Evolutionary conservation across 768 basidiomycete species (phyloP), one percentile per base, ranked within the genome.

Genomic region (Megacollybia marginata): DNA sequence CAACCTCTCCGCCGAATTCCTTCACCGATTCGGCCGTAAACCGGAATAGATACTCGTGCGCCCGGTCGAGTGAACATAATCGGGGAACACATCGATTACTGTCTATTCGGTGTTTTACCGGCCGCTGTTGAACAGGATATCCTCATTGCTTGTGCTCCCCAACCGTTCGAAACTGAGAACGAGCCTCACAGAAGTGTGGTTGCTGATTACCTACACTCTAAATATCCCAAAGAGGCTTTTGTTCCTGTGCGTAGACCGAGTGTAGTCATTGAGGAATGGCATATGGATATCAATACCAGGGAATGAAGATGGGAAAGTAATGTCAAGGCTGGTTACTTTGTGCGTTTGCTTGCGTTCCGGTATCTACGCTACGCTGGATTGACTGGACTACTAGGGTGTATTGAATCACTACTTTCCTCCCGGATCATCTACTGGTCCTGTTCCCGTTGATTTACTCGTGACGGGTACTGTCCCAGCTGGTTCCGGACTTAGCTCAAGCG

Each of bases 71-170:
- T 92, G 44, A 91, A 92, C 58, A 51, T 65, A 15, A 62, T 68
- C 80, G 87, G 88, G 32, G 88, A 90, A 67, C 86, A 91, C 60
- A 85, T 91, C 62, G 88, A 91, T 64, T 91, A 91, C 55, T 79
- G 83, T 0, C 69, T 90, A 23, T 90, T 91, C 55, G 90, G 90
- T 4, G 88, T 88, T 8, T 74, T 92, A 33, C 92, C 90, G 13
- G 76, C 84, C n/a, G 91, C 90, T 0, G 76, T 92, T 35, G 90
- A 91, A 55, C 79, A 79, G 47, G 92, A 92, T 62, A 83, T 92
- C 55, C 71, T 92, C 47, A 84, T 92, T 49, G 89, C 90, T 0
- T 83, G 78, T 65, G 80, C 75, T 32, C 74, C 74, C n/a, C 73
- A 71, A 23, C 62, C 51, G 23, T 52, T 28, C 40, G 44, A 54